phyloP scores from a whole-genome alignment of 768 basidiomycete genomes.

The Lactarius psammicola region DNA sequence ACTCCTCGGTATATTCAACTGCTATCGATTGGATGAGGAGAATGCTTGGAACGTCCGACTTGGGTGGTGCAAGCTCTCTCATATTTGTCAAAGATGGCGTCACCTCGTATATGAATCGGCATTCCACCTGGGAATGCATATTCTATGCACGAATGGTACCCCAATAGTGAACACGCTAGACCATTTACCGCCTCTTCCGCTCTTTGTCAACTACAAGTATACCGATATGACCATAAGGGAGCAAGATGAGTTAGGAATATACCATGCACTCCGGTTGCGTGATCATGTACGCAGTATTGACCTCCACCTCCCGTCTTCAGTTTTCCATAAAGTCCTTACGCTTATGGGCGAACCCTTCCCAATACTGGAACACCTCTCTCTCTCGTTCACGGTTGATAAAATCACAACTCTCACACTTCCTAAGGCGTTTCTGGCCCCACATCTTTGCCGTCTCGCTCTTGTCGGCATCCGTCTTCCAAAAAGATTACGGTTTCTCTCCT shows the following conservation, averaged over 20 bases:
- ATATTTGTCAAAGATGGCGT: conserved; percentile 2
- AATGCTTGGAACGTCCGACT: background rate
- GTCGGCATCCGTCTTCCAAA: background rate
- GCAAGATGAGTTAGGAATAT: background rate
- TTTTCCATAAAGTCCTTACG: background rate
- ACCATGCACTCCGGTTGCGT: background rate
- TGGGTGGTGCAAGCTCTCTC: background rate
- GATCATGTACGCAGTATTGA: background rate
- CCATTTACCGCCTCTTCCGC: no score
- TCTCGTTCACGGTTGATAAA: background rate
- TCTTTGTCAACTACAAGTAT: no score
- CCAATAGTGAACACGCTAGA: background rate
- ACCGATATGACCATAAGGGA: no score
- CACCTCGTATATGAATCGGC: background rate
- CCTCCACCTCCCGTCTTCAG: background rate
- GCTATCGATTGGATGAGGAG: background rate
- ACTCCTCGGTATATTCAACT: background rate
- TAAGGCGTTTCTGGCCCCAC: background rate
- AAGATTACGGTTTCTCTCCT: background rate
- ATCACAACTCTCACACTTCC: background rate
- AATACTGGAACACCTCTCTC: background rate
- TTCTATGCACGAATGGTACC: background rate
- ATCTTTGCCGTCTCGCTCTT: background rate
- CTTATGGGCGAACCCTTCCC: background rate
- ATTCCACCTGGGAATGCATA: background rate